Evolutionary conservation across 768 basidiomycete genomes (phyloP).

Genomic region (Pleurotus tuoliensis): DNA sequence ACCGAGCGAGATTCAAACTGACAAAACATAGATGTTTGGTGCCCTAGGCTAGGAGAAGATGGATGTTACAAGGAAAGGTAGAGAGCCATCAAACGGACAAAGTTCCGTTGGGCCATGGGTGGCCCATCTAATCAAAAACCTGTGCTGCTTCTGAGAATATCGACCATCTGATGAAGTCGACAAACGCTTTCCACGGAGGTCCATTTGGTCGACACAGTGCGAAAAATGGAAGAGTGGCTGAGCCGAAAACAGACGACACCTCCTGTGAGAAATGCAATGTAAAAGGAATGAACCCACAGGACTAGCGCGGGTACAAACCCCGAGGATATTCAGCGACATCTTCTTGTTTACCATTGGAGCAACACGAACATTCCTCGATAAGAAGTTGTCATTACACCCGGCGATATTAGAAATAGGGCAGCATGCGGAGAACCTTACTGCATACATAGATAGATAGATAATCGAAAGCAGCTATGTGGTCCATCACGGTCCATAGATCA

Average conservation of each 20-base stretch:
- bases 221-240: background rate
- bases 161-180: constrained; percentile 3
- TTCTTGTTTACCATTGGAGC: background rate
- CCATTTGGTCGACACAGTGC: background rate
- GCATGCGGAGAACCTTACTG: background rate
- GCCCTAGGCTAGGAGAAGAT: background rate
- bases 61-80: background rate
- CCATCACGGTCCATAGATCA: too few species aligned
- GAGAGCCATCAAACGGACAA: background rate
- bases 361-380: background rate
- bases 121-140: background rate
- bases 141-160: background rate
- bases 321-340: background rate
- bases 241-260: too few species aligned
- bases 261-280: background rate
- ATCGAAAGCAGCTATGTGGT: background rate
- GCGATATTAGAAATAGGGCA: background rate
- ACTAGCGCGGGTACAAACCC: background rate
- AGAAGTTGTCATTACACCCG: constrained; percentile 26
- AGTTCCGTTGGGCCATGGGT: background rate
- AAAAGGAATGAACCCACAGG: background rate
- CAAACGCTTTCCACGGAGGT: background rate
- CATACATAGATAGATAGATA: background rate
- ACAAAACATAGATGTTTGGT: constrained; percentile 1
- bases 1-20: background rate